A percentile compares a stretch with the other conserved stretches of the same genome.
These are phyloP conservation scores for Talaromyces rugulosus DNA, from an alignment of 2,329 filamentous ascomycete genomes.

Conservation along the genomic window DNA sequence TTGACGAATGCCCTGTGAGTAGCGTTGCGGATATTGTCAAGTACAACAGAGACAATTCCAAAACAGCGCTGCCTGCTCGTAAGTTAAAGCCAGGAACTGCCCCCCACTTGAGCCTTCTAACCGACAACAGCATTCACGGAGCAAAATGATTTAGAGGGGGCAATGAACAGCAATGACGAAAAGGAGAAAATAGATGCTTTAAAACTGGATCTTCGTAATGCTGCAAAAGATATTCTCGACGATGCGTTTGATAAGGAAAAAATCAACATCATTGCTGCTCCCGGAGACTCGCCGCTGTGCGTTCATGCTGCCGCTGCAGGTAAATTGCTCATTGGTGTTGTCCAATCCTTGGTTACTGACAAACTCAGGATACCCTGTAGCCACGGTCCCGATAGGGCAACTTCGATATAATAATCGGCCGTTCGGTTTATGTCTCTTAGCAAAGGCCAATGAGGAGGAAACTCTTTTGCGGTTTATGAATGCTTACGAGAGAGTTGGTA, in stretches of 20 bases:
- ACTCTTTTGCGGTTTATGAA: conserved; percentile 21
- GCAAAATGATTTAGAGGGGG: not conserved
- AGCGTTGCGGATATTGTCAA: not conserved
- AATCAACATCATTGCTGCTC: conserved; percentile 10
- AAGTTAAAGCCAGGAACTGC: not conserved
- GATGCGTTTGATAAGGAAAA: not conserved
- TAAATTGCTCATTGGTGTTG: conserved; percentile 1
- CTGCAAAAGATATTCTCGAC: not conserved
- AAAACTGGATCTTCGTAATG: not conserved
- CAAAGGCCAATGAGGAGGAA: conserved; percentile 17
- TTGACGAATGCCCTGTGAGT: not conserved
- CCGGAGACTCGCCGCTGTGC: conserved; percentile 10
- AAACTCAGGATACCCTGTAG: conserved; percentile 21
- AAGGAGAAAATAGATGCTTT: not conserved
- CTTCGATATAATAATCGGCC: conserved; percentile 21
- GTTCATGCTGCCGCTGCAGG: conserved; percentile 17
- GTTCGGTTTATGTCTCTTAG: conserved; percentile 23
- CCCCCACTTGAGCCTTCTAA: not conserved
- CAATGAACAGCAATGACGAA: not conserved
- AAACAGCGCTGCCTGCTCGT: not conserved
- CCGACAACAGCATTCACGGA: not conserved
- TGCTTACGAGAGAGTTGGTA: conserved; percentile 12
- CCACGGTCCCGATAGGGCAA: conserved; percentile 22
- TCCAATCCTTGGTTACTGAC: conserved; percentile 3
- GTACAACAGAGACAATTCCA: not conserved